Conservation (phyloP, 2,329 filamentous ascomycete species). For the Gremmenia infestans region DNA sequence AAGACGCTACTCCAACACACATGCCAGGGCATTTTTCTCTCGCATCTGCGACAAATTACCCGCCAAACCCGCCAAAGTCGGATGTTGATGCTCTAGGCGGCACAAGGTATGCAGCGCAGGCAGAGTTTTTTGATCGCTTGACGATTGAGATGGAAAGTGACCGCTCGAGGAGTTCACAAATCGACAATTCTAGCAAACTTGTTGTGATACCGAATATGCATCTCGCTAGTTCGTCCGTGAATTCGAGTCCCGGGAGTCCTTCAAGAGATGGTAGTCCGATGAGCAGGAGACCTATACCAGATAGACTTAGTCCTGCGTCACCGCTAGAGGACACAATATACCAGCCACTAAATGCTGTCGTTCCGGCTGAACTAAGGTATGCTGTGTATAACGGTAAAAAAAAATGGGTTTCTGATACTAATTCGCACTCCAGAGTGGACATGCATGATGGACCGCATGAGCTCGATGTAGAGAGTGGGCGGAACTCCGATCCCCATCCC, state of each 20-base stretch:
- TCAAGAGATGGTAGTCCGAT: neutral
- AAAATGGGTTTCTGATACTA: neutral
- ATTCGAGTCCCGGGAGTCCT: slow-evolving; percentile 8
- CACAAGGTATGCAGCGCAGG: slow-evolving; percentile 1
- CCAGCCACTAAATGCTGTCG: neutral
- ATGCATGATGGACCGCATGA: slow-evolving; percentile 7
- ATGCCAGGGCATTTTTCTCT: slow-evolving; percentile 2
- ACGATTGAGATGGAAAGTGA: slow-evolving; percentile 9
- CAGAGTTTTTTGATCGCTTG: slow-evolving; percentile 1
- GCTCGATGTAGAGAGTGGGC: slow-evolving; percentile 3
- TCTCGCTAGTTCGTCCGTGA: neutral
- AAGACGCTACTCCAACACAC: slow-evolving; percentile 8
- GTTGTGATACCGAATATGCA: slow-evolving; percentile 1
- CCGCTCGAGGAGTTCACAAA: slow-evolving; percentile 11
- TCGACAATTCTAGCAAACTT: slow-evolving; percentile 10
- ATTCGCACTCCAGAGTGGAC: slow-evolving; percentile 2
- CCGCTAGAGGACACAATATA: neutral
- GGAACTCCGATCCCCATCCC: neutral
- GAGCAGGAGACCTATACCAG: neutral
- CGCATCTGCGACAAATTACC: slow-evolving; percentile 9
- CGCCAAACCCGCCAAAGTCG: slow-evolving; percentile 5
- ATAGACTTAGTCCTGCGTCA: slow-evolving; percentile 5
- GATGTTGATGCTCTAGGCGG: neutral
- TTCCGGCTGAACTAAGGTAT: slow-evolving; percentile 8
- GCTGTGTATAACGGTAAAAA: neutral